Conservation (phyloP, 2,329 filamentous ascomycete genomes). For the Talaromyces albobiverticillius region DNA sequence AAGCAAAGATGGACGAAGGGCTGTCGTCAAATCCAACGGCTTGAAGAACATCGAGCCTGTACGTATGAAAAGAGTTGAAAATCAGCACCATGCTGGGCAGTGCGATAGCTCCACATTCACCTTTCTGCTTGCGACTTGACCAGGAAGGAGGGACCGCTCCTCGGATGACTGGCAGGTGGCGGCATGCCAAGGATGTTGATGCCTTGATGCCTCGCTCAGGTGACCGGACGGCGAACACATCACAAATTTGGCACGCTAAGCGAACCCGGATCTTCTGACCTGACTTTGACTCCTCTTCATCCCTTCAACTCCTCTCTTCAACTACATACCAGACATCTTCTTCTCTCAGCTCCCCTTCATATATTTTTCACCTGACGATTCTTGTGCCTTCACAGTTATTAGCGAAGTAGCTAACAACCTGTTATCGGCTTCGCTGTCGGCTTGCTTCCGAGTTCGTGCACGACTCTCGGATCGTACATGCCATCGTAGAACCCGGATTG, state of each 20-base stretch:
- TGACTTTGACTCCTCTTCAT: neutral
- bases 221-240: constrained; percentile 1
- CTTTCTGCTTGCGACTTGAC: neutral
- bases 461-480: neutral
- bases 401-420: neutral
- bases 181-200: constrained; percentile 10
- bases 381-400: neutral
- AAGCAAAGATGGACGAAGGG: constrained; percentile 85
- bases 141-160: neutral
- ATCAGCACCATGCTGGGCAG: constrained; percentile 17
- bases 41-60: constrained; percentile 91
- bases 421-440: no score
- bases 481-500: constrained; percentile 14
- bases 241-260: constrained; percentile 17
- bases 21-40: constrained; percentile 91
- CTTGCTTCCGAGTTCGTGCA: neutral
- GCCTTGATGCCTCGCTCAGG: constrained; percentile 7
- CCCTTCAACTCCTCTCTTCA: neutral
- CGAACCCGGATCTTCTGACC: constrained; percentile 17
- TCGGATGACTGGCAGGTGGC: constrained; percentile 1
- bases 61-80: constrained; percentile 11
- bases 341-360: neutral
- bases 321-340: neutral
- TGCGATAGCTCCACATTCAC: neutral
- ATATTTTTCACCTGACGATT: neutral